Percentiles rank a stretch among this genome's conserved stretches.
Evolutionary conservation across 352 stramenopile genomes (phyloP).

Genomic region (Globisporangium lucens): DNA sequence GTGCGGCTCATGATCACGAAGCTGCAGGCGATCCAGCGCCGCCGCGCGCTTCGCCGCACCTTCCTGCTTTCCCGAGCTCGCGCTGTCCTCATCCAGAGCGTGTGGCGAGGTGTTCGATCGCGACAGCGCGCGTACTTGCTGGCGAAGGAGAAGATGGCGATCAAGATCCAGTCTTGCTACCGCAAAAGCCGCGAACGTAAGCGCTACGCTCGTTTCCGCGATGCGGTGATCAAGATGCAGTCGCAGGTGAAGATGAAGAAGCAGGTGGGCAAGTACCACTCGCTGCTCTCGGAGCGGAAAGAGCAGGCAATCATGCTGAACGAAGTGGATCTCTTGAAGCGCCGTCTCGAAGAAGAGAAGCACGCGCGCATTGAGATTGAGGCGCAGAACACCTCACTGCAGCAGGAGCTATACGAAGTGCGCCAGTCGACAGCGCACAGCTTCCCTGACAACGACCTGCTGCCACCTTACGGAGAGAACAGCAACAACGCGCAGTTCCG

Average conservation of each 20-base stretch:
- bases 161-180: slow-evolving; percentile 56
- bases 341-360: slow-evolving; percentile 79
- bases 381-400: slow-evolving; percentile 67
- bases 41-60: slow-evolving; percentile 34
- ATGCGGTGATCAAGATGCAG: slow-evolving; percentile 71
- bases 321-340: slow-evolving; percentile 70
- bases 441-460: slow-evolving; percentile 44
- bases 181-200: slow-evolving; percentile 45
- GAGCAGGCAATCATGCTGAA: slow-evolving; percentile 77
- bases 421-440: slow-evolving; percentile 42
- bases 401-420: slow-evolving; percentile 65
- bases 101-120: slow-evolving; percentile 71
- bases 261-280: slow-evolving; percentile 68
- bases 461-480: slow-evolving; percentile 20
- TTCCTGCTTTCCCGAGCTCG: slow-evolving; percentile 44
- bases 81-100: slow-evolving; percentile 59
- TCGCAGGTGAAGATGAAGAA: slow-evolving; percentile 71
- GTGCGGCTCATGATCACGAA: slow-evolving; percentile 50
- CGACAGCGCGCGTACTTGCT: slow-evolving; percentile 51
- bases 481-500: slow-evolving; percentile 4
- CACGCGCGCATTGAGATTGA: slow-evolving; percentile 63
- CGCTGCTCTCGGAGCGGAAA: slow-evolving; percentile 52
- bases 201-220: slow-evolving; percentile 54
- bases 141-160: slow-evolving; percentile 54
- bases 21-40: slow-evolving; percentile 55